Conservation (phyloP, 139 green algal genomes). For the Chlorella sp. region DNA sequence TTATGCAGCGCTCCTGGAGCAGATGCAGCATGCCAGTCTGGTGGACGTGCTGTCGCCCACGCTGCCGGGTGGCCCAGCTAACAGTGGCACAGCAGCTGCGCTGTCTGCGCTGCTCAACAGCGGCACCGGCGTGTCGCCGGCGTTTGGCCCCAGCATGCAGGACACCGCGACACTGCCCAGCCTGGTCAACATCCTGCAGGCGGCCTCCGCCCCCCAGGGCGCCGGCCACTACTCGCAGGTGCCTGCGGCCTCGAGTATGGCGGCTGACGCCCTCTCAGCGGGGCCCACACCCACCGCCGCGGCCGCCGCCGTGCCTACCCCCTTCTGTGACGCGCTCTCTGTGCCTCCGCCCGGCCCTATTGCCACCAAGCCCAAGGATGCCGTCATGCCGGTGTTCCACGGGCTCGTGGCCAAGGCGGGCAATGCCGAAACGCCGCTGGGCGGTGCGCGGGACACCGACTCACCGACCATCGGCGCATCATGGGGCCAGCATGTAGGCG, state of each 20-base stretch:
- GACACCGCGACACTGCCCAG: background rate
- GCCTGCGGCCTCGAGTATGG: no score
- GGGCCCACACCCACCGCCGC: background rate
- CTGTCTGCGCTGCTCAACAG: background rate
- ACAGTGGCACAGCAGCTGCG: no score
- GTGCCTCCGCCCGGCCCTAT: background rate
- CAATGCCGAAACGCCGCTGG: background rate
- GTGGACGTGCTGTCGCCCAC: background rate
- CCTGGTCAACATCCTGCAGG: background rate
- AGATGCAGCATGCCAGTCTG: background rate
- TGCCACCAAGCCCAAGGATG: background rate
- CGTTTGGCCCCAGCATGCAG: background rate
- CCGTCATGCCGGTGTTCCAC: background rate
- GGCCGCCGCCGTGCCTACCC: background rate
- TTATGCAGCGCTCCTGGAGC: conserved; percentile 1
- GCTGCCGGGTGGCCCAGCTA: no score
- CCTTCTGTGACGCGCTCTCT: no score
- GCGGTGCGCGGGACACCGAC: background rate
- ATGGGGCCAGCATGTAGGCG: background rate
- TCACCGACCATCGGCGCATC: conserved; percentile 4
- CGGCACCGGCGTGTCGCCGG: background rate
- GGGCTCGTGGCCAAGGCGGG: background rate
- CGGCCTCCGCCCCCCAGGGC: background rate
- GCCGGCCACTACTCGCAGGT: no score
- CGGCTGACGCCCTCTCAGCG: background rate